Evolutionary conservation across 106 monocot genomes (phyloP).

Genomic region (Dactylorhiza incarnata): DNA sequence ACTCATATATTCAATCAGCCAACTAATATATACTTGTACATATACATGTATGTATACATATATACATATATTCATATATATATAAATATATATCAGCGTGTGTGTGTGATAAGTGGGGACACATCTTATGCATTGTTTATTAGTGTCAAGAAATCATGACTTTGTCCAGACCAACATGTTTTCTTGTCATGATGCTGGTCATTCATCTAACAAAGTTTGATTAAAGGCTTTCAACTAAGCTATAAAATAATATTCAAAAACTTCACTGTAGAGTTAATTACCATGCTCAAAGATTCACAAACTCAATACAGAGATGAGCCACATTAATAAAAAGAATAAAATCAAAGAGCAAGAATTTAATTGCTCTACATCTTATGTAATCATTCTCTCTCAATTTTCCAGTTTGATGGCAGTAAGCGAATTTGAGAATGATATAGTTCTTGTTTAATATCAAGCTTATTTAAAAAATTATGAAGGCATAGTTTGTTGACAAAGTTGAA

Average conservation of each 20-base stretch:
- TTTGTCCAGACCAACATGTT: background rate
- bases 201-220: conserved; percentile 77
- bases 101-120: background rate
- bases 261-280: conserved; percentile 75
- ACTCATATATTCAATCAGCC: background rate
- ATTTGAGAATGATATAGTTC: background rate
- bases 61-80: no score
- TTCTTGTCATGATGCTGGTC: conserved; percentile 23
- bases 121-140: background rate
- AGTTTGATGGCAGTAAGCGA: background rate
- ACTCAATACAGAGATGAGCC: conserved; percentile 59
- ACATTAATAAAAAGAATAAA: conserved; percentile 57
- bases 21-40: no score
- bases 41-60: no score
- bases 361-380: conserved; percentile 77
- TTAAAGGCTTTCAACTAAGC: conserved; percentile 73
- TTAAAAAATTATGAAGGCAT: background rate
- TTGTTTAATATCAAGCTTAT: background rate
- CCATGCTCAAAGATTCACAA: conserved; percentile 68
- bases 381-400: background rate
- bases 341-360: conserved; percentile 53
- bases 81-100: no score
- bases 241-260: conserved; percentile 67
- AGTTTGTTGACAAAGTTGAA: background rate
- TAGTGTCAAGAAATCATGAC: background rate